Percentiles rank a stretch among this genome's conserved stretches.
These are phyloP conservation scores for Xylaria sp. DNA, from an alignment of 2,329 filamentous ascomycete genomes.

Conservation along the genomic window DNA sequence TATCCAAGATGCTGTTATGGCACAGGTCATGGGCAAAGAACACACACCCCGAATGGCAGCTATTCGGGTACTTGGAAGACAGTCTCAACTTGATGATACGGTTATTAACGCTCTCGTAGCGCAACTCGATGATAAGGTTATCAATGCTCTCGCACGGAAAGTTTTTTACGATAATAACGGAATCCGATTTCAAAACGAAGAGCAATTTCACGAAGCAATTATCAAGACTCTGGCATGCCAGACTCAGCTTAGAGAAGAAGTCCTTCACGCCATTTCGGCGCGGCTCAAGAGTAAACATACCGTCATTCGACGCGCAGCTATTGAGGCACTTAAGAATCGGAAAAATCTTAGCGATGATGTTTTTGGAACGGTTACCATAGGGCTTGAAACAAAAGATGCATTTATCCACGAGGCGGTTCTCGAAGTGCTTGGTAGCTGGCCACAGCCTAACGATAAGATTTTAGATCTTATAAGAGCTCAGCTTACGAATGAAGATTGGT, in stretches of 20 bases:
- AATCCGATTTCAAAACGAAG: too few species aligned
- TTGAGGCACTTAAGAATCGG: background rate
- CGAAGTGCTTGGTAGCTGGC: background rate
- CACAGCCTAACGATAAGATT: background rate
- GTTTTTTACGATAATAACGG: too few species aligned
- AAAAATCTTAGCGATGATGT: background rate
- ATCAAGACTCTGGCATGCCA: slow-evolving; percentile 5
- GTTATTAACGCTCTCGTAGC: slow-evolving; percentile 1
- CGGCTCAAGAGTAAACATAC: background rate
- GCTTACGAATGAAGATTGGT: background rate
- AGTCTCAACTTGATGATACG: background rate
- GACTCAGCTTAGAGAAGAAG: background rate
- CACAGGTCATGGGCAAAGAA: background rate
- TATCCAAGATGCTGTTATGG: slow-evolving; percentile 2
- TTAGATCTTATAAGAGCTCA: background rate
- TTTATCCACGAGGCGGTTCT: background rate
- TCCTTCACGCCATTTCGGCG: background rate
- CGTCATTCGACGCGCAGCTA: background rate
- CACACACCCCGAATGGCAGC: background rate
- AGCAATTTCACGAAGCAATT: background rate
- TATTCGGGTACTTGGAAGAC: background rate
- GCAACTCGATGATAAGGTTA: background rate
- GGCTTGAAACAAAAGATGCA: background rate
- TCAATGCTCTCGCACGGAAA: too few species aligned
- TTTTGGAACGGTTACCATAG: background rate